These are phyloP conservation scores for Aspergillus ellipticus DNA, from an alignment of 495 filamentous ascomycete species.

Conservation along the genomic window DNA sequence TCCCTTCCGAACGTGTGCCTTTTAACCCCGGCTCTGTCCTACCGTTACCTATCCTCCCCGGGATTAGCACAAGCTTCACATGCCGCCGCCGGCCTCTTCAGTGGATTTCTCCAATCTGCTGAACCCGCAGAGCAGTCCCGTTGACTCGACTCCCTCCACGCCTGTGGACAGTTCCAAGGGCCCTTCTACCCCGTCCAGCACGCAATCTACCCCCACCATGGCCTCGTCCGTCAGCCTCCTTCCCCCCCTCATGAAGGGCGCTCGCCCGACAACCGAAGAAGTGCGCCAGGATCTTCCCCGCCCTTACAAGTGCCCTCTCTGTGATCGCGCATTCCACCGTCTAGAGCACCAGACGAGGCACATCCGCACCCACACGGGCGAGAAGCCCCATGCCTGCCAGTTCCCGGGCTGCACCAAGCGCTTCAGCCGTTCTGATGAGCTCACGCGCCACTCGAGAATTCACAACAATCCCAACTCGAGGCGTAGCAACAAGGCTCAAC, in stretches of 20 bases:
- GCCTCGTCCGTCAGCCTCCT: conserved; percentile 64
- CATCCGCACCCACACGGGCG: conserved; percentile 95
- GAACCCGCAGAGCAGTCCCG: conserved; percentile 52
- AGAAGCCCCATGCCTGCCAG: conserved; percentile 95
- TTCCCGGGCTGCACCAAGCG: conserved; percentile 95
- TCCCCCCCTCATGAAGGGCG: conserved; percentile 63
- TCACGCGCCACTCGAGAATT: conserved; percentile 95
- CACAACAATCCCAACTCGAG: conserved; percentile 98
- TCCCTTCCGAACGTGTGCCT: conserved; percentile 12
- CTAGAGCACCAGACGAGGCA: conserved; percentile 97
- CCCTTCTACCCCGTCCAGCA: conserved; percentile 24
- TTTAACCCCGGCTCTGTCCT: conserved; percentile 23
- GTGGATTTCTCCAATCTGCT: conserved; percentile 78
- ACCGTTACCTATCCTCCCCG: conserved; percentile 14
- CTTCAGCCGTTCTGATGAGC: conserved; percentile 94
- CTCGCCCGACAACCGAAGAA: conserved; percentile 56
- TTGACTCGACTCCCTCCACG: conserved; percentile 21
- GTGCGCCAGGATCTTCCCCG: conserved; percentile 78
- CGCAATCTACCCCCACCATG: conserved; percentile 54
- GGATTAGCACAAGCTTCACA: conserved; percentile 48
- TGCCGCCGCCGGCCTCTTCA: conserved; percentile 68
- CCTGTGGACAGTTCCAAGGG: conserved; percentile 16
- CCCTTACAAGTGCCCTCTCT: conserved; percentile 96
- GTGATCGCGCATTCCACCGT: conserved; percentile 98
- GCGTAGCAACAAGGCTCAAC: conserved; percentile 84